A percentile compares a stretch with the other conserved stretches of the same genome.
phyloP scores from a whole-genome alignment of 352 stramenopile genomes.

The Pythium sukuiense region DNA sequence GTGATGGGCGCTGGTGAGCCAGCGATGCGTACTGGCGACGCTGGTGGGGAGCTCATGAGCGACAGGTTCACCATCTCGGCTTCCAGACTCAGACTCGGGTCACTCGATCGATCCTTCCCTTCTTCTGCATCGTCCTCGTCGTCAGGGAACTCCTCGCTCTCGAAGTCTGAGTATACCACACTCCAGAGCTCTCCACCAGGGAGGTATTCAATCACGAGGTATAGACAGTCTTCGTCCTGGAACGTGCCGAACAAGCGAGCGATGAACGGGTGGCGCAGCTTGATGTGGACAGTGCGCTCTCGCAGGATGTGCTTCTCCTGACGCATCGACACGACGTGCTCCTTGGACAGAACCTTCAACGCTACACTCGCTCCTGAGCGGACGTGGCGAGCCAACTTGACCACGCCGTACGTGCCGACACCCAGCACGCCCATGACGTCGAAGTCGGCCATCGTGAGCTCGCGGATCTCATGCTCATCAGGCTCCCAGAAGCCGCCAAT shows the following conservation, averaged over 20 bases:
- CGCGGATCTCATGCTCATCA: constrained; percentile 34
- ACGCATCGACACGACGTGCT: constrained; percentile 68
- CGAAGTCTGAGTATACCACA: constrained; percentile 64
- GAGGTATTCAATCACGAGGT: constrained; percentile 79
- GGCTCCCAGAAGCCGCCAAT: constrained; percentile 37
- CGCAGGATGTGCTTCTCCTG: constrained; percentile 80
- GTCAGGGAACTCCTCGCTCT: constrained; percentile 29
- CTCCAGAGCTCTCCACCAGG: constrained; percentile 80
- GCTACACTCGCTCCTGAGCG: constrained; percentile 60
- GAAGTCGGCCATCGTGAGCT: constrained; percentile 53
- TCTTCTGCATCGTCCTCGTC: constrained; percentile 21
- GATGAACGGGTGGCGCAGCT: constrained; percentile 70
- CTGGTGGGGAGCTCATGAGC: constrained; percentile 10
- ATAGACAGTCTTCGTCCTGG: constrained; percentile 81
- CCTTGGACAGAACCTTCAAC: constrained; percentile 76
- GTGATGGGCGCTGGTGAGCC: constrained; percentile 16
- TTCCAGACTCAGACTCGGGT: constrained; percentile 1
- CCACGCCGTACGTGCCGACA: constrained; percentile 75
- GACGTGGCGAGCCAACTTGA: constrained; percentile 74
- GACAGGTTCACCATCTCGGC: neutral
- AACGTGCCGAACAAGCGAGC: constrained; percentile 75
- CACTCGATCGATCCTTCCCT: constrained; percentile 8
- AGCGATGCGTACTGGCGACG: constrained; percentile 13
- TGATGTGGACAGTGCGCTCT: constrained; percentile 66
- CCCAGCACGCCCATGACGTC: constrained; percentile 71